A percentile compares a stretch with the other conserved stretches of the same genome.
Evolutionary conservation across 805 yeast species (phyloP).

Genomic region (Barnettozyma californica): DNA sequence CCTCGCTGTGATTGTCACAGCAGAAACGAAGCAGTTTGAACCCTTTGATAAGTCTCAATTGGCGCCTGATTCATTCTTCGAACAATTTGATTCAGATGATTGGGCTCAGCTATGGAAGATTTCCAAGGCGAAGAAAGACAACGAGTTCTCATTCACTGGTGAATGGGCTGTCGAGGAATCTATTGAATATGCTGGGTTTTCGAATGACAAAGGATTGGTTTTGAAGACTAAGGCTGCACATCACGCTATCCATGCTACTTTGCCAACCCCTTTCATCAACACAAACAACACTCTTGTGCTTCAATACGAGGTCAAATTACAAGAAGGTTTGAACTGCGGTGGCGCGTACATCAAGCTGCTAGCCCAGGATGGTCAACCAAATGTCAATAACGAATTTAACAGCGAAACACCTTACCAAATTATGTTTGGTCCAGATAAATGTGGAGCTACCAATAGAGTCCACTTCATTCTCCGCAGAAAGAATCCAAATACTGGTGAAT

Average conservation of each 20-base stretch:
- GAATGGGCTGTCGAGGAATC: constrained; percentile 72
- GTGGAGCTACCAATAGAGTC: constrained; percentile 76
- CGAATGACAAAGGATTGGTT: constrained; percentile 70
- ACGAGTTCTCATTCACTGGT: constrained; percentile 59
- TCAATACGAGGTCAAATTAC: constrained; percentile 86
- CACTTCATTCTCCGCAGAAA: constrained; percentile 67
- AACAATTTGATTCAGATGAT: constrained; percentile 48
- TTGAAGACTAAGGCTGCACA: constrained; percentile 71
- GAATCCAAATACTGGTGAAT: constrained; percentile 47
- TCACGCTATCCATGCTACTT: constrained; percentile 69
- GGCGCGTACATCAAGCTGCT: constrained; percentile 85
- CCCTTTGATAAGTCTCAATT: constrained; percentile 35
- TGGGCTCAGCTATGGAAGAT: constrained; percentile 47
- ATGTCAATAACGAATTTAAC: constrained; percentile 43
- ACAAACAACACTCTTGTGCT: constrained; percentile 63
- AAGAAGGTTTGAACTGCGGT: constrained; percentile 75
- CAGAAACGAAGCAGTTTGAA: constrained; percentile 26
- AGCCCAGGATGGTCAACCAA: constrained; percentile 34
- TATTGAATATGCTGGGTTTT: constrained; percentile 49
- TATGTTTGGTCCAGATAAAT: constrained; percentile 93
- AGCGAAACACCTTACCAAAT: constrained; percentile 71
- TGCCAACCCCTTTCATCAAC: constrained; percentile 55
- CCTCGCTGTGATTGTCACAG: constrained; percentile 18
- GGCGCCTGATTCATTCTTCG: constrained; percentile 48
- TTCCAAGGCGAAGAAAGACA: constrained; percentile 52